Base-by-base conservation (phyloP, 2,329 filamentous ascomycete genomes). In the Lecanoromycetidae sp. region DNA sequence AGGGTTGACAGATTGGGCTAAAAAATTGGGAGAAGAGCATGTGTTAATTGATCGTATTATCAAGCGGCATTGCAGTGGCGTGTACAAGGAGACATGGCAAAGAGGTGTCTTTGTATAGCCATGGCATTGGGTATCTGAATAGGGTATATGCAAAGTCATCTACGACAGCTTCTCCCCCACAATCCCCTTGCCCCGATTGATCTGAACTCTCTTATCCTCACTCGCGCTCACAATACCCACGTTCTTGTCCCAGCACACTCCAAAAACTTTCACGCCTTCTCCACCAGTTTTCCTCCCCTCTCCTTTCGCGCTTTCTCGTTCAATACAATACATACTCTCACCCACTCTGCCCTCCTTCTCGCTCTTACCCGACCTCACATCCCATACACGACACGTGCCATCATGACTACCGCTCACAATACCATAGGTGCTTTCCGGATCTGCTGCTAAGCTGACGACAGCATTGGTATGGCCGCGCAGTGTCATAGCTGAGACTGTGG, bases 181-280 rank as follows among this genome's bases (percentile, higher is more conserved):
- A 8, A 51, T 62, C 25, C 65, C 74, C 52, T 75, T 72, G 15
- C 79, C 80, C 55, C 76, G 74, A 65, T 98, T 95, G 51, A 98
- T 79, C 71, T 98, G 91, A 58, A 98, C 80, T 69, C 78, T 80
- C 70, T 91, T 94, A 61, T 98, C 91, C 73, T 96, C 88, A 13
- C 90, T 87, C 35, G 73, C 87, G 59, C 85, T 93, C 36, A 95
- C 83, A 61, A 98, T 90, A 1, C 91, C 93, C 60, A 93, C 79
- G 5, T 79, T 76, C 61, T 74, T 71, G 64, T 95, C 85, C 91
- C 91, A 98, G 50, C 72, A 76, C 4, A 96, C 84, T 27, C 79
- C 77, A 63, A 96, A 86, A 40, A 98, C 87, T 74, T 96, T 96
- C 52, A 82, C 77, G 20, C 87, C 87, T 50, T 91, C 85, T 2